Evolutionary conservation across 1,284 basidiomycete species (phyloP).

Genomic region (Veloboletus limbatus): DNA sequence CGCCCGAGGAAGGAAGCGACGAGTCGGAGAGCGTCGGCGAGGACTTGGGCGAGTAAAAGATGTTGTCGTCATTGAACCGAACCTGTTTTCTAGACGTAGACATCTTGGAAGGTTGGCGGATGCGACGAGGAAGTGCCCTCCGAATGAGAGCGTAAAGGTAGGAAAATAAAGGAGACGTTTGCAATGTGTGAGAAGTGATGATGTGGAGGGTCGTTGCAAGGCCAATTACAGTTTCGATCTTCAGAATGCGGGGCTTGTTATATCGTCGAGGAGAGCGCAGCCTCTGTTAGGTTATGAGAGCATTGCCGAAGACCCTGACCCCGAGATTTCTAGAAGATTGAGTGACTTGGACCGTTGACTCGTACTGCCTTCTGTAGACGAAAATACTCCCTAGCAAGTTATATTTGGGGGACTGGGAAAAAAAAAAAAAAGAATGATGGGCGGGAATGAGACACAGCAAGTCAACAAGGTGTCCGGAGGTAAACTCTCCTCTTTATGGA

Average conservation of each 20-base stretch:
- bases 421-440: too few relatives aligned
- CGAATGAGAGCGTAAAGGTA: constrained; percentile 8
- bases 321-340: too few relatives aligned
- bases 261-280: constrained; percentile 29
- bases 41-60: constrained; percentile 40
- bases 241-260: constrained; percentile 10
- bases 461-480: too few relatives aligned
- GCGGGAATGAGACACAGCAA: too few relatives aligned
- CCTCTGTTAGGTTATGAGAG: constrained; percentile 20
- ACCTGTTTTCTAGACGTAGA: constrained; percentile 37
- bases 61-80: constrained; percentile 44
- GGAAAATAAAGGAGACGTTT: constrained; percentile 10
- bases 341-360: constrained; percentile 17
- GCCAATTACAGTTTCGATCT: constrained; percentile 2
- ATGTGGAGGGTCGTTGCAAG: constrained; percentile 12
- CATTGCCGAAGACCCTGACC: constrained; percentile 27
- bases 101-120: constrained; percentile 18
- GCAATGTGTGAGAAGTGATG: constrained; percentile 10
- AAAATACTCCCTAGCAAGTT: constrained; percentile 25
- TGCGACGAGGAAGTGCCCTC: constrained; percentile 7
- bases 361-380: constrained; percentile 19
- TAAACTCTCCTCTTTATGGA: too few relatives aligned
- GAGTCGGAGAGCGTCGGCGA: constrained; percentile 41
- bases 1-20: constrained; percentile 39
- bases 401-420: too few relatives aligned